Evolutionary conservation across 139 green algal species (phyloP), one percentile per base, ranked within the genome.

Genomic region (Trebouxia sp.): DNA sequence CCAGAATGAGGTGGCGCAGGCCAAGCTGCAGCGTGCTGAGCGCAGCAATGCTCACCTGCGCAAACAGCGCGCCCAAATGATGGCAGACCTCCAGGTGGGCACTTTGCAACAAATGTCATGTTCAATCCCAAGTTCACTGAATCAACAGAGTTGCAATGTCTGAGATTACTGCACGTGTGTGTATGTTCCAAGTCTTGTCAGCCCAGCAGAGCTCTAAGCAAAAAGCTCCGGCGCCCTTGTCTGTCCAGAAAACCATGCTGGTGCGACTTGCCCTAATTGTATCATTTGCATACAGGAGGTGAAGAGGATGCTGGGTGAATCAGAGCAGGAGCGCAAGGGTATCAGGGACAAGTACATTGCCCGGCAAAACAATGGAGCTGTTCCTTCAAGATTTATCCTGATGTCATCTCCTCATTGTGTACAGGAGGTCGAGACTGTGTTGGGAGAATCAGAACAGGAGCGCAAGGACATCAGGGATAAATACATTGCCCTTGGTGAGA

Each of bases 391-490:
- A 70, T n/a, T n/a, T n/a, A n/a, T n/a, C n/a, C n/a, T n/a, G n/a
- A n/a, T n/a, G n/a, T n/a, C n/a, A n/a, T n/a, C n/a, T n/a, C n/a
- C n/a, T n/a, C n/a, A n/a, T n/a, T n/a, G 50, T 17, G 20, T 53
- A 6, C 47, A 65, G 74, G 74, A 79, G 47, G n/a, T 79, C 8
- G 74, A 79, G 4, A 55, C 28, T 32, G 47, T 79, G 74, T 24
- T 79, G 74, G 47, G 42, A 11, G 74, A 79, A 47, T 79, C 74
- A 32, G 74, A 79, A n/a, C 42, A 62, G n/a, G 74, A 79, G 74
- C 74, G 74, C 74, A 79, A 79, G 74, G 74, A 79, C 42, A 79
- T 79, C 45, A 53, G 74, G 28, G 47, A 79, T 30, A 65, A 65
- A 30, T 79, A 79, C 74, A 79, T 79, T 67, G 74, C 74, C 15